Base-by-base conservation (phyloP, 1,284 basidiomycete species). In the Inonotus obliquus region DNA sequence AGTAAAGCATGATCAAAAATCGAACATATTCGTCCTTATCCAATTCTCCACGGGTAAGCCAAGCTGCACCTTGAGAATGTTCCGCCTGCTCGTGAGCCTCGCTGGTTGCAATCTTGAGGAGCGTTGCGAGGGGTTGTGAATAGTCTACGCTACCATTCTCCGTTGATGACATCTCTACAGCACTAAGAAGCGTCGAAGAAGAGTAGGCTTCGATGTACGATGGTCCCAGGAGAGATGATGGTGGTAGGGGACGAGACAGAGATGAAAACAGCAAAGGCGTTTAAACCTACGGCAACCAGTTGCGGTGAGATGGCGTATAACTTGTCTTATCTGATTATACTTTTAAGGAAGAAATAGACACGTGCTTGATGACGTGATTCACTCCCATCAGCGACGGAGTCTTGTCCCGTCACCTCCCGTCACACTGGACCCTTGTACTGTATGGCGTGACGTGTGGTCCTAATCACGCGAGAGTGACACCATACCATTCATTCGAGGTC, bases 1-100 rank as follows among this genome's bases (percentile, higher is more conserved):
- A 81, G 83, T 86, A 91, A 9, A 93, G 79, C 77, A 90, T 85
- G 76, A 88, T 84, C 44, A 91, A 78, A 74, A 85, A 91, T 52
- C 82, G 79, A 19, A 86, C 73, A 70, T 91, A 91, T 69, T 91
- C 87, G 47, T 82, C 79, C 68, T 81, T 80, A 61, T 78, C 76
- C 44, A 91, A 78, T 67, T 81, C 76, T 14, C 89, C 89, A 54
- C 79, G 79, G 21, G 84, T 76, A 51, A 92, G 76, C 57, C 81
- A 81, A 37, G 75, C 77, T 1, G 87, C 89, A 29, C 83, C 86
- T 27, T 76, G 72, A 67, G 82, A 86, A 65, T 81, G 79, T 69
- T 84, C 83, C 19, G 84, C 83, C n/a, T 76, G 72, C 58, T 84
- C 80, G 71, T 91, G 89, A 0, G 83, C 83, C 56, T 79, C 72